phyloP scores from a whole-genome alignment of 2,329 filamentous ascomycete genomes.

The Clonostachys rosea region DNA sequence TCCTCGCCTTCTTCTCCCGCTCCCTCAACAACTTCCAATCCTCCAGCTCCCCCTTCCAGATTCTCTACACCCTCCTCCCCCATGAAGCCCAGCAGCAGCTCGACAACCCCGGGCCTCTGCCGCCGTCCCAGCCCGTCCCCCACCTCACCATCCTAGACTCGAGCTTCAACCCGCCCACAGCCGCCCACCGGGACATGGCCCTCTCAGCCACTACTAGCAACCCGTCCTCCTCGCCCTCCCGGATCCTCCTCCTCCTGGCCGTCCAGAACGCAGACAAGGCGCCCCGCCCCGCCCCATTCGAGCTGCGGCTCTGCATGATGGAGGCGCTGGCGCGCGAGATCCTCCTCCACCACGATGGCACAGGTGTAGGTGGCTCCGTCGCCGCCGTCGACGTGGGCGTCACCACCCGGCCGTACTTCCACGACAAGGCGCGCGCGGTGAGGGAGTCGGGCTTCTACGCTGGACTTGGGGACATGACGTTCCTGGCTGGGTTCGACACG shows the following conservation, averaged over 20 bases:
- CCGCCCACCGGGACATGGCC: slow-evolving; percentile 55
- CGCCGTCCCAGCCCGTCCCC: slow-evolving; percentile 3
- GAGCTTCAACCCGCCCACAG: slow-evolving; percentile 64
- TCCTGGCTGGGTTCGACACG: slow-evolving; percentile 73
- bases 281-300: slow-evolving; percentile 63
- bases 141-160: slow-evolving; percentile 58
- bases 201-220: slow-evolving; percentile 30
- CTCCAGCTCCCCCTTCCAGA: slow-evolving; percentile 34
- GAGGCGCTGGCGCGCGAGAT: slow-evolving; percentile 58
- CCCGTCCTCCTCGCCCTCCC: slow-evolving; percentile 2
- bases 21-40: slow-evolving; percentile 38
- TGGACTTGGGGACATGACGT: slow-evolving; percentile 18
- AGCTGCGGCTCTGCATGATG: slow-evolving; percentile 68
- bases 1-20: slow-evolving; percentile 35
- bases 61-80: slow-evolving; percentile 36
- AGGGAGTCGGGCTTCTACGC: slow-evolving; percentile 35
- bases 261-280: slow-evolving; percentile 64
- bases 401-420: slow-evolving; percentile 69
- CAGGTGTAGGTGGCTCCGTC: slow-evolving; percentile 1
- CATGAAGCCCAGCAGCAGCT: slow-evolving; percentile 4
- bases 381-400: slow-evolving; percentile 60
- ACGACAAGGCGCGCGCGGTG: slow-evolving; percentile 63
- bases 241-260: slow-evolving; percentile 52
- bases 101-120: slow-evolving; percentile 9
- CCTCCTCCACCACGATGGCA: slow-evolving; percentile 13